Base-by-base conservation (phyloP, 192 early-diverging fungal species). In the Anaeromyces robustus region DNA sequence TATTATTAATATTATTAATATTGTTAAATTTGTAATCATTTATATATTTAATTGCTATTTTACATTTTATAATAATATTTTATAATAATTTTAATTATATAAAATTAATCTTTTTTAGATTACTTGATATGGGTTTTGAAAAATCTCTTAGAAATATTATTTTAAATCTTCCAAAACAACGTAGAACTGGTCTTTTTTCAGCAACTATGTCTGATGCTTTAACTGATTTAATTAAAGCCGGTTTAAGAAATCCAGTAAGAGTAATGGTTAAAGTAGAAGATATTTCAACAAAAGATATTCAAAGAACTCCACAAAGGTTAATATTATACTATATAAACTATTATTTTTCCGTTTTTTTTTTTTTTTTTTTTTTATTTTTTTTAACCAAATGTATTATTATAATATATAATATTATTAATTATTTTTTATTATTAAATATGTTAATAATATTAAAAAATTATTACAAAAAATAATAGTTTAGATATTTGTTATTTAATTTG, bases 151-250 rank as follows among this genome's bases (percentile, higher is more conserved):
- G 88, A 28, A 87, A 88, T 28, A 97, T 99, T 79, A 89, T 98
- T 37, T 84, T 88, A 0, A 82, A 89, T 7, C 85, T 99, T 29
- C 97, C 97, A 2, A 96, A 96, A 82, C 96, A 98, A 83, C 92
- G 97, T 7, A 89, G 96, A 37, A 99, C 97, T 0, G 96, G 96
- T 12, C 87, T 99, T 41, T 99, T 97, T 79, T 97, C 96, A 1
- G 97, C 97, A 0, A 99, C 97, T 7, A 96, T 99, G 95, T 94
- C 92, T 41, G 96, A 98, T 82, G 95, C 91, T 0, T 80, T 99
- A 41, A 85, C 86, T 22, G 92, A 96, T 79, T 84, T 99, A 30
- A 92, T 97, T 3, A 87, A 92, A 29, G 92, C 94, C 0, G 97
- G 97, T 28, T 86, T 99, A 29, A 89, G 96, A 79, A 97, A 99